A percentile compares a stretch with the other conserved stretches of the same genome.
Conservation (phyloP, 176 grass and related monocot species). For the Lolium rigidum region DNA sequence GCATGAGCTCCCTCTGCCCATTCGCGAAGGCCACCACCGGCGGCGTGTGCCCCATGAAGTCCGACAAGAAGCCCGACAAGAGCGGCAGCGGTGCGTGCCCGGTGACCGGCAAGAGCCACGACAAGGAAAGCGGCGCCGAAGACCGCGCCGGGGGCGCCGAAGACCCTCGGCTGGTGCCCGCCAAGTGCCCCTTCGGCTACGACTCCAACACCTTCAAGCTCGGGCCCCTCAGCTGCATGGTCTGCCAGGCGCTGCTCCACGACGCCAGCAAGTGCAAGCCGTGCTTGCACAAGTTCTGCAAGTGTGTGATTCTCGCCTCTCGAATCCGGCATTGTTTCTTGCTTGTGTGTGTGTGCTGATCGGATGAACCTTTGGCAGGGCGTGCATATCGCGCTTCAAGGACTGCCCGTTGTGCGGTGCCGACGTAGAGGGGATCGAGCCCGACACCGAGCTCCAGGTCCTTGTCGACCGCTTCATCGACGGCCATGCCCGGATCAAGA, state of each 20-base stretch:
- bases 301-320: slow-evolving; percentile 54
- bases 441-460: slow-evolving; percentile 76
- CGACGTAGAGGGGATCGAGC: slow-evolving; percentile 85
- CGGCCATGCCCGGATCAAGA: slow-evolving; percentile 93
- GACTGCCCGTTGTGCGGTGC: slow-evolving; percentile 93
- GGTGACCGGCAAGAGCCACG: slow-evolving; percentile 45
- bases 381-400: slow-evolving; percentile 84
- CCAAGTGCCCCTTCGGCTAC: slow-evolving; percentile 94
- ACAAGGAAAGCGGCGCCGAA: neutral
- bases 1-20: slow-evolving; percentile 53
- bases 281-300: slow-evolving; percentile 95
- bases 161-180: slow-evolving; percentile 51
- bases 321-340: slow-evolving; percentile 6
- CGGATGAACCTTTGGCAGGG: slow-evolving; percentile 56
- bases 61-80: slow-evolving; percentile 61
- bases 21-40: slow-evolving; percentile 20
- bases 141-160: slow-evolving; percentile 20
- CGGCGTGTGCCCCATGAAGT: slow-evolving; percentile 46
- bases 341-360: slow-evolving; percentile 1
- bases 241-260: slow-evolving; percentile 80
- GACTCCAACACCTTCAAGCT: slow-evolving; percentile 93
- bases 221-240: slow-evolving; percentile 95
- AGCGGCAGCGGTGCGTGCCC: slow-evolving; percentile 51
- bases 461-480: slow-evolving; percentile 90
- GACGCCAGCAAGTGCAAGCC: slow-evolving; percentile 84